Evolutionary conservation across 345 rosid species (phyloP), one percentile per base, ranked within the genome.

Genomic region (Rhizophora mangle): DNA sequence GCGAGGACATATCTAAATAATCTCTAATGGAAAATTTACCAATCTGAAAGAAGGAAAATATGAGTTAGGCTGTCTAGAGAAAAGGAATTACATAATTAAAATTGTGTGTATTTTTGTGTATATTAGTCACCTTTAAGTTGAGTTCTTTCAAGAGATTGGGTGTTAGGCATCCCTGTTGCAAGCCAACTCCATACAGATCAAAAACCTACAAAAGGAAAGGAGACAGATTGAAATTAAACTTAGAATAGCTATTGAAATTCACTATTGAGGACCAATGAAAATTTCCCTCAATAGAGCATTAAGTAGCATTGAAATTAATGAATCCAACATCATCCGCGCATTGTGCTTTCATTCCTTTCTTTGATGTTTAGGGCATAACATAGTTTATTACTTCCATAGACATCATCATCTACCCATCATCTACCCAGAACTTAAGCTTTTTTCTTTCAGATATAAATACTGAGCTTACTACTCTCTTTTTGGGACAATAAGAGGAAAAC

Each of bases 1-100:
- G 87, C 53, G 87, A 81, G 67, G 87, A 74, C 86, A 92, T 89
- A 75, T 90, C 99, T 67, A 92, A 78, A 68, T 98, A 95, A 87
- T 92, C 93, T 11, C 99, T 98, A 34, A 98, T 96, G 16, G 98
- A 92, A 70, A 96, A 79, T 58, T 80, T 82, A 65, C 97, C 96
- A 30, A 68, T 79, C 99, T 96, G 81, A 66, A 75, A 81, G 68
- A n/a, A 49, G 37, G 55, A 31, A 56, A 21, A 24, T 16, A 31
- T 56, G 24, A 19, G 30, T 63, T 51, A 64, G 19, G 43, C 51
- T 6, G 6, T 43, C 49, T 43, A 43, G 19, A 11, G 15, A 43
- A 39, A 43, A 43, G 49, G 49, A 43, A 11, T 43, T 43, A 18
- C 15, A 43, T 15, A 13, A 13, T 19, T 43, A 15, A 1, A 13